Percentiles rank a stretch among this genome's conserved stretches.
Evolutionary conservation across 352 stramenopile genomes (phyloP).

Genomic region (Blastocystis sp.): DNA sequence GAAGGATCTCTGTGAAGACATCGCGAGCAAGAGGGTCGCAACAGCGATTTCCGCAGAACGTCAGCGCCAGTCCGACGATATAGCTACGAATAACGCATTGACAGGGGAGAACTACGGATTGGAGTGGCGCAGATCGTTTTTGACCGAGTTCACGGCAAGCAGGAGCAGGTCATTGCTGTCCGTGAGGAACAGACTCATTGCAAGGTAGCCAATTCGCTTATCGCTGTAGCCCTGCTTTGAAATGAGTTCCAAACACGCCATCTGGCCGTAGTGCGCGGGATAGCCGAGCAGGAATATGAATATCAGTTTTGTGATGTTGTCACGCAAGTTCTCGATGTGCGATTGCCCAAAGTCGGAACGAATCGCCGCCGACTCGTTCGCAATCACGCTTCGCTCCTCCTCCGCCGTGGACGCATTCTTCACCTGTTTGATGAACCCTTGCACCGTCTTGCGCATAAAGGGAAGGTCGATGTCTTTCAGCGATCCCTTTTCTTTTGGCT

Average conservation of each 20-base stretch:
- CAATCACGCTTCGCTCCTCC: slow-evolving; percentile 95
- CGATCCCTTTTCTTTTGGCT: background rate
- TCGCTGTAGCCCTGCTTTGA: slow-evolving; percentile 92
- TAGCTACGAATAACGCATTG: slow-evolving; percentile 20
- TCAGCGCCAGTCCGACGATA: slow-evolving; percentile 86
- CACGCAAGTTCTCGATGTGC: slow-evolving; percentile 89
- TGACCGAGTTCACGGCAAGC: slow-evolving; percentile 98
- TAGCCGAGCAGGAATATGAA: slow-evolving; percentile 99
- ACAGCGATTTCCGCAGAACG: slow-evolving; percentile 92
- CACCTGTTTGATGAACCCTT: slow-evolving; percentile 55
- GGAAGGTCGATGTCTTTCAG: slow-evolving; percentile 4
- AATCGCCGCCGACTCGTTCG: slow-evolving; percentile 96
- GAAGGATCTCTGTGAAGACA: slow-evolving; percentile 93
- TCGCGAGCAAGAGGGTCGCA: slow-evolving; percentile 94
- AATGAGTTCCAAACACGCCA: slow-evolving; percentile 99
- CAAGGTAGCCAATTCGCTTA: slow-evolving; percentile 88
- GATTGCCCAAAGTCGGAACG: slow-evolving; percentile 96
- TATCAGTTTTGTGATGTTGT: slow-evolving; percentile 97
- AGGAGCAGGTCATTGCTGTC: slow-evolving; percentile 98
- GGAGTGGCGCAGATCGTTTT: slow-evolving; percentile 84
- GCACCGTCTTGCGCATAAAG: slow-evolving; percentile 11
- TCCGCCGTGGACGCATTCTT: slow-evolving; percentile 77
- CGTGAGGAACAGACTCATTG: slow-evolving; percentile 91
- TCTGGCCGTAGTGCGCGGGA: slow-evolving; percentile 97
- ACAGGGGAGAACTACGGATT: slow-evolving; percentile 83